Evolutionary conservation across 768 basidiomycete genomes (phyloP).

Genomic region (Terana coerulea): DNA sequence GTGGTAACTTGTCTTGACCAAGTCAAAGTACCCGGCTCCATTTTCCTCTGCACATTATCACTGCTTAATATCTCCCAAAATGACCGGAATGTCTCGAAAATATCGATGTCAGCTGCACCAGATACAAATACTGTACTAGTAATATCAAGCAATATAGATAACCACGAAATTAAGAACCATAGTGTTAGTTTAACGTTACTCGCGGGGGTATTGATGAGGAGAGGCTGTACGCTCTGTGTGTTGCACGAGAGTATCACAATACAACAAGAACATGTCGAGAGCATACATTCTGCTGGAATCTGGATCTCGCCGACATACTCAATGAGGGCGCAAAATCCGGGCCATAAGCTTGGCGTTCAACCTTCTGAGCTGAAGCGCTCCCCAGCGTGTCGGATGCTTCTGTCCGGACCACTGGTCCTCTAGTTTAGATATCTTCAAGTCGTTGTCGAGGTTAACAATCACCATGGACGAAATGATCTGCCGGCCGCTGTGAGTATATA

Average conservation of each 20-base stretch:
- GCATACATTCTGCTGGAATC: constrained; percentile 15
- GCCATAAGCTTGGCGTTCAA: constrained; percentile 48
- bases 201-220: background rate
- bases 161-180: background rate
- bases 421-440: constrained; percentile 55
- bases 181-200: background rate
- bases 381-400: constrained; percentile 46
- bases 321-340: constrained; percentile 39
- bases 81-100: no score
- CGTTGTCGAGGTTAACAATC: constrained; percentile 59
- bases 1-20: no score
- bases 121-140: no score
- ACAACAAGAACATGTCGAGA: no score
- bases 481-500: background rate
- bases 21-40: no score
- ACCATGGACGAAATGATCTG: constrained; percentile 60
- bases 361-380: constrained; percentile 43
- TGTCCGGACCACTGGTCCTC: constrained; percentile 61
- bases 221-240: no score
- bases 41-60: no score
- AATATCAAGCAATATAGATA: background rate
- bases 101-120: no score
- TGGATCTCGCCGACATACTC: constrained; percentile 35
- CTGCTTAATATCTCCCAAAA: no score
- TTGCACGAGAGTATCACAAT: no score